Percentiles rank a stretch among this genome's conserved stretches.
Evolutionary conservation across 805 yeast species (phyloP).

Genomic region (Metschnikowia vanudenii): DNA sequence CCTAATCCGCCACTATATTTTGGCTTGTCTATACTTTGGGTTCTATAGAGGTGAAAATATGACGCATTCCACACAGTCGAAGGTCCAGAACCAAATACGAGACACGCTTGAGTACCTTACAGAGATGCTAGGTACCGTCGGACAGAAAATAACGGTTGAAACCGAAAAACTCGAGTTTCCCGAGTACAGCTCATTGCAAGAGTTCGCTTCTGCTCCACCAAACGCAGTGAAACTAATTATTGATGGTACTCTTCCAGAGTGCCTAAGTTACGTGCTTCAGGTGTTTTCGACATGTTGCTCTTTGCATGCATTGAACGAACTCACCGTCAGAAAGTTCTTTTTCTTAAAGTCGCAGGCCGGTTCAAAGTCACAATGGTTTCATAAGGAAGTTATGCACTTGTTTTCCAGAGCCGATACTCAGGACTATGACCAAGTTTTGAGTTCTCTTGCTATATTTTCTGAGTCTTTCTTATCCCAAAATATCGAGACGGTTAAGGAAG

Average conservation of each 20-base stretch:
- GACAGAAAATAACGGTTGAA: neutral
- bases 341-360: slow-evolving; percentile 21
- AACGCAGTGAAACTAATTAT: neutral
- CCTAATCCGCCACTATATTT: slow-evolving; percentile 9
- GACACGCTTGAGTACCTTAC: slow-evolving; percentile 21
- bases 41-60: slow-evolving; percentile 13
- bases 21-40: slow-evolving; percentile 15
- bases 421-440: slow-evolving; percentile 25
- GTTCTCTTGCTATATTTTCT: slow-evolving; percentile 23
- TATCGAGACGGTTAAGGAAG: slow-evolving; percentile 10
- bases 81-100: slow-evolving; percentile 30
- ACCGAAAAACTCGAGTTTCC: neutral
- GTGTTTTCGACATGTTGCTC: slow-evolving; percentile 30
- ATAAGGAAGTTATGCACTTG: slow-evolving; percentile 29
- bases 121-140: slow-evolving; percentile 1
- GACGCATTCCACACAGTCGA: slow-evolving; percentile 27
- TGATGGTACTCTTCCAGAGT: neutral
- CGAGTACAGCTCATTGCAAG: slow-evolving; percentile 11
- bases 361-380: slow-evolving; percentile 10
- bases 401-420: slow-evolving; percentile 22
- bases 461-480: slow-evolving; percentile 19
- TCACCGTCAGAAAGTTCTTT: slow-evolving; percentile 33
- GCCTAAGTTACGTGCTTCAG: slow-evolving; percentile 1
- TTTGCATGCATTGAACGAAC: slow-evolving; percentile 34
- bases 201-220: slow-evolving; percentile 19